phyloP scores from a whole-genome alignment of 345 rosid species.

The Citrus cavaleriei region DNA sequence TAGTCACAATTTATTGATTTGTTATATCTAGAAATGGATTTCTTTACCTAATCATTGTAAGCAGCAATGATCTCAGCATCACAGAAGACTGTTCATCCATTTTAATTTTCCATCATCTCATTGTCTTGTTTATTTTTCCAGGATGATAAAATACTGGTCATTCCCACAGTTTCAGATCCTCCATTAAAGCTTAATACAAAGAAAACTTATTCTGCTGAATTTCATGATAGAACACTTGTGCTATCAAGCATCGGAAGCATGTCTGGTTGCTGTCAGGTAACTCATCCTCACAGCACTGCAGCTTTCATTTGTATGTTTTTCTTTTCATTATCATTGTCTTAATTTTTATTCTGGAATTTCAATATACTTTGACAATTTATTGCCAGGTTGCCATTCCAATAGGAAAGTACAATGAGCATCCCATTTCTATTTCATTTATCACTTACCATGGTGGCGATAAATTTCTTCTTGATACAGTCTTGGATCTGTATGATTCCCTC shows the following conservation, averaged over 20 bases:
- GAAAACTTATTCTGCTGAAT: constrained; percentile 50
- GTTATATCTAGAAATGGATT: neutral
- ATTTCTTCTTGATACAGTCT: constrained; percentile 82
- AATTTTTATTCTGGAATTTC: constrained; percentile 1
- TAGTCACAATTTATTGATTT: neutral
- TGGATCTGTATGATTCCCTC: constrained; percentile 73
- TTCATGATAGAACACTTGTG: constrained; percentile 52
- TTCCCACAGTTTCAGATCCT: constrained; percentile 77
- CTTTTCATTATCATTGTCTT: neutral
- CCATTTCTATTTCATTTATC: constrained; percentile 74
- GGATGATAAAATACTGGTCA: constrained; percentile 78
- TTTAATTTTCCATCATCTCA: neutral
- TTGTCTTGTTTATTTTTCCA: constrained; percentile 17
- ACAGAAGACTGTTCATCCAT: neutral
- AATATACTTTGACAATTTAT: constrained; percentile 7
- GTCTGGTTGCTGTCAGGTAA: constrained; percentile 96
- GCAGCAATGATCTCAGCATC: neutral
- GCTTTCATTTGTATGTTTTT: constrained; percentile 6
- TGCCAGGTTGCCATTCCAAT: constrained; percentile 76
- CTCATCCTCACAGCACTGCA: neutral
- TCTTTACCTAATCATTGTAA: neutral
- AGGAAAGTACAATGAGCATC: constrained; percentile 65
- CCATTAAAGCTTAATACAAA: constrained; percentile 60
- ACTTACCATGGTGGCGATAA: constrained; percentile 82
- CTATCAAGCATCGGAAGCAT: constrained; percentile 76